Evolutionary conservation across 805 yeast species (phyloP).

Genomic region (Cyberlindnera mycetangii): DNA sequence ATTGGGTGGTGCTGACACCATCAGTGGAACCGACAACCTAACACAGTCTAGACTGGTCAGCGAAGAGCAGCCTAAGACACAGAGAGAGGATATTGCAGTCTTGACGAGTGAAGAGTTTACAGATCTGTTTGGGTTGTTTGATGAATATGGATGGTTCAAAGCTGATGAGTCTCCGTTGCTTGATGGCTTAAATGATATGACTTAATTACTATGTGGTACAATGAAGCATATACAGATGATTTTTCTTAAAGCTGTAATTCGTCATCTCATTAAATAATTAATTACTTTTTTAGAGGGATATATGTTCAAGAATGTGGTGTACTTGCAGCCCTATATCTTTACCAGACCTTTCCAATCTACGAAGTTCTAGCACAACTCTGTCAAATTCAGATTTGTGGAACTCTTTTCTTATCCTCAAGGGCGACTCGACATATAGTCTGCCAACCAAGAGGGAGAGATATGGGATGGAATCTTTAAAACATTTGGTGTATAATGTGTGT

Average conservation of each 20-base stretch:
- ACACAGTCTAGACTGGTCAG: background rate
- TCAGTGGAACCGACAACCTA: background rate
- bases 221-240: too few relatives aligned
- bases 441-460: constrained; percentile 24
- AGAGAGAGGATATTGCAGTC: background rate
- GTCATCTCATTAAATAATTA: background rate
- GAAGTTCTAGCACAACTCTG: constrained; percentile 13
- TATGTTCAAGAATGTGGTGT: constrained; percentile 12
- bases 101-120: constrained; percentile 5
- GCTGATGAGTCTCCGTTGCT: background rate
- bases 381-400: constrained; percentile 21
- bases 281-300: background rate
- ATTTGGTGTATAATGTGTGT: constrained; percentile 11
- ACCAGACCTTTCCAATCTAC: constrained; percentile 19
- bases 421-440: constrained; percentile 8
- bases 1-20: background rate
- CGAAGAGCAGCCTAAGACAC: background rate
- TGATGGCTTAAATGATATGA: background rate
- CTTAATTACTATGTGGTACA: background rate
- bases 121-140: constrained; percentile 8
- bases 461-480: constrained; percentile 6
- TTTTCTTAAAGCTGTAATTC: too few relatives aligned
- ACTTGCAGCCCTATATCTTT: constrained; percentile 15
- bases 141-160: constrained; percentile 3
- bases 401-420: background rate